Evolutionary conservation across 1,139 yeast genomes (phyloP).

Genomic region (Pichia sp.): DNA sequence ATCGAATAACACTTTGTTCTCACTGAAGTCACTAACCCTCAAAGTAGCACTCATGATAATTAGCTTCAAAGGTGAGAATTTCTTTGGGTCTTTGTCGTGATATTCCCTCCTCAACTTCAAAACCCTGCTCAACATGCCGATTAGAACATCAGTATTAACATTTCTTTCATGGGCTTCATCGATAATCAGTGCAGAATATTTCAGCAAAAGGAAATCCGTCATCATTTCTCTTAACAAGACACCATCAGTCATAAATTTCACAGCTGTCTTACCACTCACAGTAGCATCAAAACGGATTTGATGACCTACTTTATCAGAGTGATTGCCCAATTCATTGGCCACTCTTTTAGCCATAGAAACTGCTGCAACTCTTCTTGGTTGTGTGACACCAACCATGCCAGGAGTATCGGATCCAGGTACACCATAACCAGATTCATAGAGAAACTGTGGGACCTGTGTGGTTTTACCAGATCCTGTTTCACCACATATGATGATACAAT

Average conservation of each 20-base stretch:
- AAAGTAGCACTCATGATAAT: constrained; percentile 94
- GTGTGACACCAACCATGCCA: constrained; percentile 94
- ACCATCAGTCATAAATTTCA: constrained; percentile 99
- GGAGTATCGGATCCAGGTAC: constrained; percentile 57
- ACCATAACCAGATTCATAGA: constrained; percentile 88
- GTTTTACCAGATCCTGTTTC: constrained; percentile 85
- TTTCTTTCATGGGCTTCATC: constrained; percentile 99
- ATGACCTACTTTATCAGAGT: constrained; percentile 71
- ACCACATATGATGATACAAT: constrained; percentile 88
- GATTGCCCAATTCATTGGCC: constrained; percentile 72
- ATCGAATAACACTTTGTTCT: constrained; percentile 63
- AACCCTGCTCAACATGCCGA: constrained; percentile 92
- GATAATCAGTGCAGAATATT: constrained; percentile 79
- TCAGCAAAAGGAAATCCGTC: constrained; percentile 69
- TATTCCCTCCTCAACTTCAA: constrained; percentile 63
- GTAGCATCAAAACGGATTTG: constrained; percentile 88
- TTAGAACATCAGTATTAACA: constrained; percentile 88
- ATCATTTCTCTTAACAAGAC: constrained; percentile 88
- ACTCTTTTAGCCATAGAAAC: constrained; percentile 96
- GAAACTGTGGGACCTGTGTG: constrained; percentile 69
- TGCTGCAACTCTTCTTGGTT: constrained; percentile 98
- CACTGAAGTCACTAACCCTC: constrained; percentile 87
- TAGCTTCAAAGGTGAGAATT: constrained; percentile 54
- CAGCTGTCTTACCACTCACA: constrained; percentile 60
- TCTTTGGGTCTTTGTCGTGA: constrained; percentile 38